Evolutionary conservation across 148 eudicot genomes (phyloP).

Genomic region (Mesembryanthemum crystallinum): DNA sequence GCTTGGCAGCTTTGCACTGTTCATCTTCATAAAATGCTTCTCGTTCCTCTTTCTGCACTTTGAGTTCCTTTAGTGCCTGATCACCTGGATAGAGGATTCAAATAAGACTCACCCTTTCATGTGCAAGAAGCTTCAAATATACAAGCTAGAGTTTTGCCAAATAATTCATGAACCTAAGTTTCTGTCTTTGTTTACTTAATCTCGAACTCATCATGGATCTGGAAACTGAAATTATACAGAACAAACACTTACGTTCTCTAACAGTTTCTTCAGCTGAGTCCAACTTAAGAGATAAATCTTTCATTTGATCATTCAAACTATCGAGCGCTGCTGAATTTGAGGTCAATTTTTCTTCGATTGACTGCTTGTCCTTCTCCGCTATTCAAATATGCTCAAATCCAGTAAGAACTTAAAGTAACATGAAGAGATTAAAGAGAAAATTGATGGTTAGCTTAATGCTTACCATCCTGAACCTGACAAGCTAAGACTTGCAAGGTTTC

Average conservation of each 20-base stretch:
- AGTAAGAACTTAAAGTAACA: not conserved
- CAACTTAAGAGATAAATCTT: constrained; percentile 56
- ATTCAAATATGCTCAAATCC: constrained; percentile 26
- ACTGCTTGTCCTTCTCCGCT: constrained; percentile 82
- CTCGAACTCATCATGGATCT: not conserved
- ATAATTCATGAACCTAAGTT: not conserved
- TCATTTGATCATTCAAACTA: constrained; percentile 62
- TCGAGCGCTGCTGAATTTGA: constrained; percentile 55
- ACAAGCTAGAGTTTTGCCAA: not conserved
- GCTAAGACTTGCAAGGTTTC: constrained; percentile 78
- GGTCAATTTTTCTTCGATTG: constrained; percentile 57
- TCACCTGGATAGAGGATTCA: constrained; percentile 50
- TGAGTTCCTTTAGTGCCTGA: constrained; percentile 52
- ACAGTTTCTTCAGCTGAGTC: constrained; percentile 69
- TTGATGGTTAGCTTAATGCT: constrained; percentile 1
- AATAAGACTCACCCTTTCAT: not conserved
- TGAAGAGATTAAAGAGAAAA: not conserved
- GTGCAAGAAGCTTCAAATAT: not conserved
- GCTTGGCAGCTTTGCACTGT: constrained; percentile 38
- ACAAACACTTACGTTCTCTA: constrained; percentile 49
- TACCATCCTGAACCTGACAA: constrained; percentile 79
- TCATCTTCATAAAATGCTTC: constrained; percentile 50
- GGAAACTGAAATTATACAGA: not conserved
- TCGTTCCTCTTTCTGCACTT: constrained; percentile 52
- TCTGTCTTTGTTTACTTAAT: not conserved